phyloP scores from a whole-genome alignment of 345 rosid species.

The Bretschneidera sinensis region DNA sequence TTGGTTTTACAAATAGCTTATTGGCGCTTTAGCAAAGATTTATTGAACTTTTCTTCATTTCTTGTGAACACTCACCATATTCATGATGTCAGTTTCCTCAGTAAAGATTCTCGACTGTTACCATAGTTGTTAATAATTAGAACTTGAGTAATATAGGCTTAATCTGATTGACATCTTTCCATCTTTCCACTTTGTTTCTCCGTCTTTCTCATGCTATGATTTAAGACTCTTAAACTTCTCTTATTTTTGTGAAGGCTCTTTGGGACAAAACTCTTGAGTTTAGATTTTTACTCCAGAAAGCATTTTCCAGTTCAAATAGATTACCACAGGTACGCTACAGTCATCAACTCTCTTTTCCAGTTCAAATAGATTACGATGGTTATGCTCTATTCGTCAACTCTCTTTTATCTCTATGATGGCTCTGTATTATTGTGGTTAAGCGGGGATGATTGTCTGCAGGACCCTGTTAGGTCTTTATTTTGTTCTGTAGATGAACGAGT shows the following conservation, averaged over 20 bases:
- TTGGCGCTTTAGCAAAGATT: not conserved
- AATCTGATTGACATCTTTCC: not conserved
- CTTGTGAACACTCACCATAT: no score
- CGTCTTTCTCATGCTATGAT: not conserved
- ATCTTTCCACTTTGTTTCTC: not conserved
- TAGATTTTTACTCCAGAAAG: conserved; percentile 84
- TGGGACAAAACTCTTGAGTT: conserved; percentile 84
- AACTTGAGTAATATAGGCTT: no score
- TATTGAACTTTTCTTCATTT: no score
- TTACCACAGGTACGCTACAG: conserved; percentile 57
- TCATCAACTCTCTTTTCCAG: conserved; percentile 6
- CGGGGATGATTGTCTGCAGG: conserved; percentile 39
- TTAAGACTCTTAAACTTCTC: conserved; percentile 3
- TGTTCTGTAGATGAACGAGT: conserved; percentile 52
- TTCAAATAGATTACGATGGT: conserved; percentile 82
- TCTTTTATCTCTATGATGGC: conserved; percentile 1
- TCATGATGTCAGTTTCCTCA: no score
- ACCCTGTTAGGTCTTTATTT: conserved; percentile 54
- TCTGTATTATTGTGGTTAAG: conserved; percentile 4
- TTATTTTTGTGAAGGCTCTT: conserved; percentile 41
- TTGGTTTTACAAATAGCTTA: not conserved
- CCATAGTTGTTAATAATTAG: no score
- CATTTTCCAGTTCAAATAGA: conserved; percentile 71
- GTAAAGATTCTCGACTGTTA: no score
- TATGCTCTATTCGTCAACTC: conserved; percentile 18